A percentile compares a stretch with the other conserved stretches of the same genome.
Conservation (phyloP, 1,284 basidiomycete species). For the Schizopora paradoxa region DNA sequence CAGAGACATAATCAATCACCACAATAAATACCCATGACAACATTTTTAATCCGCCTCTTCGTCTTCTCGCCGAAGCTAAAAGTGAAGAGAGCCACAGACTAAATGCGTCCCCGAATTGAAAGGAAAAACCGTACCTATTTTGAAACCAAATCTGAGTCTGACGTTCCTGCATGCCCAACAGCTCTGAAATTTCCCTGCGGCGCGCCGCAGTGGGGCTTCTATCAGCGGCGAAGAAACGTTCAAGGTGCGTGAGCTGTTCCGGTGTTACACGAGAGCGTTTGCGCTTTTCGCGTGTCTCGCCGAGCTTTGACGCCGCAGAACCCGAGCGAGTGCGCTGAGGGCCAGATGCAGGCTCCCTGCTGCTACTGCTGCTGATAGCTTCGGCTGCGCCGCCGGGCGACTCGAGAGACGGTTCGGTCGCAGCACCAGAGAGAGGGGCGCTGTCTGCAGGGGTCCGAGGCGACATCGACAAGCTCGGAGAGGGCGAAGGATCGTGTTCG, state of each 20-base stretch:
- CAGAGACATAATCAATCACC: slow-evolving; percentile 3
- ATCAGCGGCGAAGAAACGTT: slow-evolving; percentile 62
- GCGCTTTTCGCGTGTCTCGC: slow-evolving; percentile 52
- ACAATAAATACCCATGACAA: slow-evolving; percentile 9
- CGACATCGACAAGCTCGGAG: slow-evolving; percentile 19
- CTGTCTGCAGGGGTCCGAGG: slow-evolving; percentile 14
- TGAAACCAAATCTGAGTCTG: slow-evolving; percentile 88
- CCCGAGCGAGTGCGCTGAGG: slow-evolving; percentile 14
- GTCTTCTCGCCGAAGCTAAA: not conserved
- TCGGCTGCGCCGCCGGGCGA: slow-evolving; percentile 9
- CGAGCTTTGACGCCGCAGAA: slow-evolving; percentile 19
- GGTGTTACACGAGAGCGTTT: slow-evolving; percentile 74
- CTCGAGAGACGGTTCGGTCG: slow-evolving; percentile 14
- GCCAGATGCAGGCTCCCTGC: slow-evolving; percentile 12
- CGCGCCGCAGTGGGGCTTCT: slow-evolving; percentile 64
- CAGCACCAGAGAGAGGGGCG: slow-evolving; percentile 10
- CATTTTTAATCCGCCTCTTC: slow-evolving; percentile 10
- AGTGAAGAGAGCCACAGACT: not conserved
- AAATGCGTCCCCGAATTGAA: not conserved
- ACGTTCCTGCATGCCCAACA: slow-evolving; percentile 77
- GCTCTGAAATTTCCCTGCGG: slow-evolving; percentile 65
- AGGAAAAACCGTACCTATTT: slow-evolving; percentile 53
- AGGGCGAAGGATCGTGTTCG: slow-evolving; percentile 14
- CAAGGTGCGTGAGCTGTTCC: slow-evolving; percentile 67
- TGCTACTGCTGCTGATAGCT: no score